Evolutionary conservation across 176 grass and related monocot genomes (phyloP), one percentile per base, ranked within the genome.

Genomic region (Zizania latifolia): DNA sequence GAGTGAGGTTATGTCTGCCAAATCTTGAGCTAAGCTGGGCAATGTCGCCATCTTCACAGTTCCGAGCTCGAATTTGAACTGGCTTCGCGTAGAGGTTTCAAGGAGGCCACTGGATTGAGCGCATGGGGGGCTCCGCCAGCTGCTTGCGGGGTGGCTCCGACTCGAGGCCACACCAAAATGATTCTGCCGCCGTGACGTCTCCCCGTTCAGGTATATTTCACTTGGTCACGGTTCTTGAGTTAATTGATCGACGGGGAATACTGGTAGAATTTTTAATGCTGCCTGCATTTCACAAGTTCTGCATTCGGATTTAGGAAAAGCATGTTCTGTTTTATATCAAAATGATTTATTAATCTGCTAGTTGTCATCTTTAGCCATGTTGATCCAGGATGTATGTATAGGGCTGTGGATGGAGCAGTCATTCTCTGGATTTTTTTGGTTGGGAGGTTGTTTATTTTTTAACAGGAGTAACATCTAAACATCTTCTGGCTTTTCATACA

Each of bases 141-240:
- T 82, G 85, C 79, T 64, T 82, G 16, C 27, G 58, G 67, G 29
- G 72, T 68, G 37, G 72, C 50, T 87, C 59, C 39, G 65, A 33
- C 17, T 46, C 78, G 36, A 62, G 16, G 48, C 48, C 14, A 77
- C 27, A 71, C 65, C 72, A 34, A 37, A 72, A 76, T 72, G 45
- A 30, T 71, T 79, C 22, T 30, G 45, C 44, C 30, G 5, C 48
- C 7, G 8, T 8, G 1, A 23, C 78, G 16, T 58, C 58, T 82
- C 79, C 57, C 38, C 80, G 72, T 73, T 83, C 85, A 67, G 85
- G 79, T 87, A 59, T 58, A 41, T 81, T 76, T 55, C 53, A 11
- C 39, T 60, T 37, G 13, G 11, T 40, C 32, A 31, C 3, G 12
- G 74, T 69, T 11, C 36, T 11, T 33, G 30, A 72, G n/a, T 10